Conservation (phyloP, 139 green algal species). For the Yamagishiella unicocca region DNA sequence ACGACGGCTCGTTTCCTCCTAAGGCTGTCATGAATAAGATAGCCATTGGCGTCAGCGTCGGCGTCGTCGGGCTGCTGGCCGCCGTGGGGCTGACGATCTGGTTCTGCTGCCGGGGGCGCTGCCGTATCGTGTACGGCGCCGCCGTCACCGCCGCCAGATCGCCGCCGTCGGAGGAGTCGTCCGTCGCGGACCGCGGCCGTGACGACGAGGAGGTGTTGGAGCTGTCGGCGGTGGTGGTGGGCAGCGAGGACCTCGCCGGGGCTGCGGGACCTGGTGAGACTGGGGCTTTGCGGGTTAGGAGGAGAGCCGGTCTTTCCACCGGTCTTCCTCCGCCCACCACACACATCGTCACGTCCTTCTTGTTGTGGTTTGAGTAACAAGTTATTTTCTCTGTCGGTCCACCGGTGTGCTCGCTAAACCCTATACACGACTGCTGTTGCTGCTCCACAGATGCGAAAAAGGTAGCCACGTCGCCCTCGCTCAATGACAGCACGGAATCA, state of each 20-base stretch:
- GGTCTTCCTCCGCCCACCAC: no score
- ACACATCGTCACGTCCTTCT: no score
- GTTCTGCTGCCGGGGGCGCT: neutral
- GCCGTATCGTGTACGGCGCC: neutral
- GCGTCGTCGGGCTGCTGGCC: neutral
- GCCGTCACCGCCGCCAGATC: neutral
- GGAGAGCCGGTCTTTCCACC: no score
- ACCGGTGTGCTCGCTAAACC: no score
- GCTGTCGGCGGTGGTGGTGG: slow-evolving; percentile 27
- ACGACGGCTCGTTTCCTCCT: no score
- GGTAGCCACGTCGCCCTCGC: neutral
- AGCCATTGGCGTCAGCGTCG: neutral
- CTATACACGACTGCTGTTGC: no score
- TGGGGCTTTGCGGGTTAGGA: no score
- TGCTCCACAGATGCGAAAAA: neutral
- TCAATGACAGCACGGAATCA: slow-evolving; percentile 19
- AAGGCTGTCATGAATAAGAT: no score
- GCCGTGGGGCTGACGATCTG: neutral
- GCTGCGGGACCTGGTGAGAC: no score
- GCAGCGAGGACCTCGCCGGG: neutral
- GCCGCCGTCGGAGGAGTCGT: neutral
- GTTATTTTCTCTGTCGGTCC: no score
- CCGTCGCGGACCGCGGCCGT: neutral
- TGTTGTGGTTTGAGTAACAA: no score
- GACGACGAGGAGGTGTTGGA: slow-evolving; percentile 1